Evolutionary conservation across 208 protist species (phyloP).

Genomic region (Trypanosoma rangeli): DNA sequence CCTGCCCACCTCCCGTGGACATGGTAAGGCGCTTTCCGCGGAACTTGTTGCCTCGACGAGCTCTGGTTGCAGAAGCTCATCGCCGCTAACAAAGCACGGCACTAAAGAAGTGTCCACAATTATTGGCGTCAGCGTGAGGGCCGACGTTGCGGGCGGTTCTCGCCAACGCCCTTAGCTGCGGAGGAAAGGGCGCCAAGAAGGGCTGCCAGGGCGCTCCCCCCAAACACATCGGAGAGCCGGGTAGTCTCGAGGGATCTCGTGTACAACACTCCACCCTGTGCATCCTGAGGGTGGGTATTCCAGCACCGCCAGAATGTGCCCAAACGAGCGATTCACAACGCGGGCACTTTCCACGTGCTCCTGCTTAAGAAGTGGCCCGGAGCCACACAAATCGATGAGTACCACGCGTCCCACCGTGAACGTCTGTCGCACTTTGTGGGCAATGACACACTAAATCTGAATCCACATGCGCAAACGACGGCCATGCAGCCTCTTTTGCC

Average conservation of each 20-base stretch:
- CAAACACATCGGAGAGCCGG: conserved; percentile 50
- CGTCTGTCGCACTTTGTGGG: conserved; percentile 35
- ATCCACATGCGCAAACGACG: conserved; percentile 52
- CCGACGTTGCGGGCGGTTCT: conserved; percentile 22
- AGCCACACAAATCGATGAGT: conserved; percentile 46
- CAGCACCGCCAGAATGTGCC: conserved; percentile 27
- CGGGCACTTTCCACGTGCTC: conserved; percentile 46
- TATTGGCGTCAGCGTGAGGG: conserved; percentile 33
- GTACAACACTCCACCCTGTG: conserved; percentile 31
- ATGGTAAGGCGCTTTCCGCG: conserved; percentile 33
- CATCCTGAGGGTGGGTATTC: conserved; percentile 23
- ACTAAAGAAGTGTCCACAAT: conserved; percentile 40
- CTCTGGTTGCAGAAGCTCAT: conserved; percentile 43
- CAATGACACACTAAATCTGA: conserved; percentile 47
- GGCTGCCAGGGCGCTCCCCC: conserved; percentile 48
- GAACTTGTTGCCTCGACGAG: conserved; percentile 37
- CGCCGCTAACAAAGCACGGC: conserved; percentile 36
- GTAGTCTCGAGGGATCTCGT: conserved; percentile 31
- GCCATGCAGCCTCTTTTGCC: conserved; percentile 33
- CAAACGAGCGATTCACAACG: conserved; percentile 44
- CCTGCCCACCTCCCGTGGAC: conserved; percentile 27
- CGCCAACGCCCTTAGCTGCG: conserved; percentile 25
- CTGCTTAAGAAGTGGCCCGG: conserved; percentile 30
- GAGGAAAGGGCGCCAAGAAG: conserved; percentile 34
- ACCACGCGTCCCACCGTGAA: conserved; percentile 39